These are phyloP conservation scores for Aspergillus baeticus DNA, from an alignment of 495 filamentous ascomycete genomes.

Conservation along the genomic window DNA sequence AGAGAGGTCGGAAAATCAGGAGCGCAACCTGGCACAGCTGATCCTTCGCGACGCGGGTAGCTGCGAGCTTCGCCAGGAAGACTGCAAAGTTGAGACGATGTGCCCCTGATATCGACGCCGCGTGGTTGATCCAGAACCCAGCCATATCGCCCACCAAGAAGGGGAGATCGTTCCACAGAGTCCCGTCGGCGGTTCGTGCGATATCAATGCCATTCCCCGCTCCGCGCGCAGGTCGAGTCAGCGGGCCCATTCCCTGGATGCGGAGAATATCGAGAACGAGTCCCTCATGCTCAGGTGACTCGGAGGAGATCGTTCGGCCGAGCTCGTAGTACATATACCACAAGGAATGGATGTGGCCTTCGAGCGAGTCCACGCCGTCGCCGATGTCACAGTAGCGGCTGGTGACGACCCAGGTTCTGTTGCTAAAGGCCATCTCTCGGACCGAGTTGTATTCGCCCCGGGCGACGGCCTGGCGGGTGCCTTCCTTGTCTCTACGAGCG, in stretches of 20 bases:
- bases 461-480: too few species aligned
- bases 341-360: conserved; percentile 17
- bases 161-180: conserved; percentile 23
- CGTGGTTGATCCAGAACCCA: conserved; percentile 14
- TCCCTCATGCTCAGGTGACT: conserved; percentile 20
- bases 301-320: conserved; percentile 12
- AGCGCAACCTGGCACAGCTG: conserved; percentile 21
- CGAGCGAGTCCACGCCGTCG: conserved; percentile 20
- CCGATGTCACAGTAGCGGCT: conserved; percentile 20
- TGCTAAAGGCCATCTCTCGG: too few species aligned
- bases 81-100: conserved; percentile 24
- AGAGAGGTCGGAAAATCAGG: conserved; percentile 14
- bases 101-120: conserved; percentile 14
- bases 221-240: conserved; percentile 14
- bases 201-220: conserved; percentile 17
- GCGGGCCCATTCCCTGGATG: conserved; percentile 21
- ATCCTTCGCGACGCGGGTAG: conserved; percentile 16
- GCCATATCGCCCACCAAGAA: conserved; percentile 23
- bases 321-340: conserved; percentile 24
- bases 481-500: too few species aligned
- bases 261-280: conserved; percentile 25
- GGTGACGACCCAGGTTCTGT: background rate
- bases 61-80: too few species aligned
- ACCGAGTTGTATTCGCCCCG: too few species aligned
- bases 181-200: conserved; percentile 19